A percentile compares a stretch with the other conserved stretches of the same genome.
Conservation (phyloP, 2,329 filamentous ascomycete genomes). For the Claviceps sp. region DNA sequence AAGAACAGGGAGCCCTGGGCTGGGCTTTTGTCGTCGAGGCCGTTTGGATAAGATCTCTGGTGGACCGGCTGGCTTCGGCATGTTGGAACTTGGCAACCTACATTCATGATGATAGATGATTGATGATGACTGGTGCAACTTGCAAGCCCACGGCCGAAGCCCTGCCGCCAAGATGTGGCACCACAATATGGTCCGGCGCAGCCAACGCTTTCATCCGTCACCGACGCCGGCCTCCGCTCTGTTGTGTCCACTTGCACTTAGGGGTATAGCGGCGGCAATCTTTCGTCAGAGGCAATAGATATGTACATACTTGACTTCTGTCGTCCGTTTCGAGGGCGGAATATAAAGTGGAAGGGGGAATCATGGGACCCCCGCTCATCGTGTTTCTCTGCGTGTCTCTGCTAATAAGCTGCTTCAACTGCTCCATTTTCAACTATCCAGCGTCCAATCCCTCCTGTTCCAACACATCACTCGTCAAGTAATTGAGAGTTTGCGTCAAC, state of each 20-base stretch:
- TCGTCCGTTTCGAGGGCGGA: constrained; percentile 3
- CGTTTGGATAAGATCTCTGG: background rate
- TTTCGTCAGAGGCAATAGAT: constrained; percentile 1
- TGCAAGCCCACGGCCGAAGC: background rate
- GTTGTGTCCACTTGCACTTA: constrained; percentile 42
- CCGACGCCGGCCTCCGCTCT: constrained; percentile 6
- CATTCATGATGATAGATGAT: too few relatives aligned
- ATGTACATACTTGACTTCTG: background rate
- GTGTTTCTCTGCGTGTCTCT: background rate
- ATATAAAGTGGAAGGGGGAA: constrained; percentile 4
- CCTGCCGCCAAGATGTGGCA: constrained; percentile 7
- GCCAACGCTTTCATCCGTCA: constrained; percentile 4
- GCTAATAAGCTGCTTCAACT: background rate
- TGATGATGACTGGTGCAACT: too few relatives aligned
- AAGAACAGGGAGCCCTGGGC: background rate
- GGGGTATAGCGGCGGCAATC: constrained; percentile 32
- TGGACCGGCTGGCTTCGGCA: constrained; percentile 5
- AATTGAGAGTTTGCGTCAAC: too few relatives aligned
- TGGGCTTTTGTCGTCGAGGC: background rate
- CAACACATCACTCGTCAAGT: background rate
- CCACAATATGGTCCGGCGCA: constrained; percentile 6
- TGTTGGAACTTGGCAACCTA: background rate
- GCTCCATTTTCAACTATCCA: background rate
- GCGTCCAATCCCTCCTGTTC: background rate
- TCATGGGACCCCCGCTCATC: constrained; percentile 1